phyloP scores from a whole-genome alignment of 805 yeast species.

The Starmerella stigmatis region DNA sequence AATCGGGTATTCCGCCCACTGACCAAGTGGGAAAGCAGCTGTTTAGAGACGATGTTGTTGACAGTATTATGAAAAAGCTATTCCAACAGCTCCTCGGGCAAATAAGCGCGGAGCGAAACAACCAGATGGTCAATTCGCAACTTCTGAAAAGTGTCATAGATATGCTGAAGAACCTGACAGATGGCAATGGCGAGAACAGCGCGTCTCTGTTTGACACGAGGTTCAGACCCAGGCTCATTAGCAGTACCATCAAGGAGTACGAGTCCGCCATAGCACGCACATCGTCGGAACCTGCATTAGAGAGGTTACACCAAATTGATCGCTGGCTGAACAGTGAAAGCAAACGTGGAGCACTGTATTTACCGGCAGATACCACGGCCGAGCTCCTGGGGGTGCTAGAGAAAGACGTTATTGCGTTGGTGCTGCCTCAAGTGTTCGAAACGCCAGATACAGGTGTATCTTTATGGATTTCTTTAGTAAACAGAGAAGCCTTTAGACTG shows the following conservation, averaged over 20 bases:
- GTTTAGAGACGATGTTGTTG: slow-evolving; percentile 19
- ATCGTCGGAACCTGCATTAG: neutral
- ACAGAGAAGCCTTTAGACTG: slow-evolving; percentile 10
- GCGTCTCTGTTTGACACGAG: slow-evolving; percentile 17
- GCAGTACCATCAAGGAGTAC: slow-evolving; percentile 1
- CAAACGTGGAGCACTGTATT: slow-evolving; percentile 9
- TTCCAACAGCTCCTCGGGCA: slow-evolving; percentile 6
- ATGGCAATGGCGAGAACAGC: slow-evolving; percentile 11
- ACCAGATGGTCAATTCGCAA: slow-evolving; percentile 12
- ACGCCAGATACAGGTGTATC: slow-evolving; percentile 14
- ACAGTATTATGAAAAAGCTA: slow-evolving; percentile 4
- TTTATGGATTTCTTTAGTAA: slow-evolving; percentile 16
- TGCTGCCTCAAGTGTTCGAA: slow-evolving; percentile 11
- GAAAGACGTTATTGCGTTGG: slow-evolving; percentile 8
- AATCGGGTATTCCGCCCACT: slow-evolving; percentile 12
- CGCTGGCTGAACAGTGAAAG: slow-evolving; percentile 18
- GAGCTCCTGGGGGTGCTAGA: slow-evolving; percentile 11
- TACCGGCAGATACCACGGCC: slow-evolving; percentile 16
- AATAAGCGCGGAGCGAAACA: slow-evolving; percentile 16
- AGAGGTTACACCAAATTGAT: slow-evolving; percentile 3
- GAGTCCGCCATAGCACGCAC: neutral
- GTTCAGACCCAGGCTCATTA: slow-evolving; percentile 10
- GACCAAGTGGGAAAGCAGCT: slow-evolving; percentile 19
- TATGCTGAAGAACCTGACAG: slow-evolving; percentile 19
- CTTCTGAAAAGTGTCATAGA: slow-evolving; percentile 9